These are phyloP conservation scores for Barbatosphaeria neglecta DNA, from an alignment of 495 filamentous ascomycete species.

Conservation along the genomic window DNA sequence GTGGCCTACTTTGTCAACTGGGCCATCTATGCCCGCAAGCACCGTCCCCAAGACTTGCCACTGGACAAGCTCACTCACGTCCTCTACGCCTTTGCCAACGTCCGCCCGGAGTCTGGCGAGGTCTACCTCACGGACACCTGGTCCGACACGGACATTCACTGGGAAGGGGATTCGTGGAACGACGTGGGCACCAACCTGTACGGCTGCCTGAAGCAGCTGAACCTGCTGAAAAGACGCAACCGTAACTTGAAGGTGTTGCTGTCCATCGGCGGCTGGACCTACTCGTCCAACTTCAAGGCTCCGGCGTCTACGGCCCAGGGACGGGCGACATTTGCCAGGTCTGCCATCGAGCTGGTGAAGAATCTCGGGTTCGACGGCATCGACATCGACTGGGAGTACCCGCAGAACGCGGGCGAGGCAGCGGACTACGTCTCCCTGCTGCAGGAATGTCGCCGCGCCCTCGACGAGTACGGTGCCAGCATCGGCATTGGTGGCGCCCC, in stretches of 20 bases:
- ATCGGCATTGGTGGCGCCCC: constrained; percentile 26
- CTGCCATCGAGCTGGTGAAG: constrained; percentile 55
- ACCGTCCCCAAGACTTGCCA: constrained; percentile 79
- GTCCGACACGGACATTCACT: constrained; percentile 87
- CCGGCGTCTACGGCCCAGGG: constrained; percentile 56
- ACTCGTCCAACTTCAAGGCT: constrained; percentile 71
- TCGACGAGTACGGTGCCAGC: constrained; percentile 40
- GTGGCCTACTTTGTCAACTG: constrained; percentile 87
- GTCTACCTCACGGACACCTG: constrained; percentile 69
- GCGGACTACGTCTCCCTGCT: constrained; percentile 67
- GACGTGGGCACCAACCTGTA: constrained; percentile 66
- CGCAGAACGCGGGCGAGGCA: constrained; percentile 47
- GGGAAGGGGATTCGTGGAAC: constrained; percentile 66
- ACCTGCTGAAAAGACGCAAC: constrained; percentile 77
- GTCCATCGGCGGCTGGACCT: constrained; percentile 95
- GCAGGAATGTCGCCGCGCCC: constrained; percentile 50
- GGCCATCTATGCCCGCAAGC: constrained; percentile 87
- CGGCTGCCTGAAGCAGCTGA: constrained; percentile 89
- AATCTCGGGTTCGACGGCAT: constrained; percentile 48
- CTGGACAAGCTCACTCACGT: constrained; percentile 83
- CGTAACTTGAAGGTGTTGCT: constrained; percentile 84
- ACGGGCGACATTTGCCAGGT: constrained; percentile 54
- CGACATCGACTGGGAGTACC: constrained; percentile 58
- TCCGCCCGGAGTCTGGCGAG: constrained; percentile 51
- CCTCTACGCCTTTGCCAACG: constrained; percentile 63